A percentile compares a stretch with the other conserved stretches of the same genome.
Evolutionary conservation across 257 asterid species (phyloP).

Genomic region (Plantago ovata): DNA sequence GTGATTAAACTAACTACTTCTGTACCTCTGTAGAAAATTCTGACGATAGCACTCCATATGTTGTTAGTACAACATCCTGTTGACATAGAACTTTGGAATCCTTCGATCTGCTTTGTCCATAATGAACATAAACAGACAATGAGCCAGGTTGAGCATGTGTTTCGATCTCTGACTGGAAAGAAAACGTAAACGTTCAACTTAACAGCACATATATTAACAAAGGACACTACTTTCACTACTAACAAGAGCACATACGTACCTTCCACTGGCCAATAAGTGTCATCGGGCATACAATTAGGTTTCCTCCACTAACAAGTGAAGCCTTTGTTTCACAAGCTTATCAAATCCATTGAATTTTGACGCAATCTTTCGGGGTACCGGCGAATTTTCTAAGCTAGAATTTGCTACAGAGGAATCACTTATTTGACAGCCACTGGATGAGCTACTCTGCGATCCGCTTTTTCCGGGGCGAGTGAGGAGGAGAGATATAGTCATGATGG

Average conservation of each 20-base stretch:
- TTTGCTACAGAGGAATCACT: constrained; percentile 39
- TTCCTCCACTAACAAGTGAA: constrained; percentile 64
- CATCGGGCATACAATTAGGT: constrained; percentile 91
- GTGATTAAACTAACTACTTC: constrained; percentile 23
- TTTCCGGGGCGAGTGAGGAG: constrained; percentile 68
- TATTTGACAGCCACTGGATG: constrained; percentile 37
- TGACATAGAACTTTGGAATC: constrained; percentile 73
- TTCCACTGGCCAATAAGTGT: constrained; percentile 98
- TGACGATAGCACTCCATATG: constrained; percentile 91
- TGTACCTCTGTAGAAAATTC: constrained; percentile 83
- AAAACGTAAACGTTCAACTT: constrained; percentile 25
- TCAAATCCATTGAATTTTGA: constrained; percentile 55
- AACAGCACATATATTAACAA: constrained; percentile 2
- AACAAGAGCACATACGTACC: constrained; percentile 39
- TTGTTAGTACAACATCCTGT: constrained; percentile 80
- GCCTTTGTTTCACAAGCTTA: constrained; percentile 57
- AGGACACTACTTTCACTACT: constrained; percentile 12
- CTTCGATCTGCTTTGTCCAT: constrained; percentile 89
- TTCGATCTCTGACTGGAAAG: constrained; percentile 79
- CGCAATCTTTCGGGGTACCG: constrained; percentile 45
- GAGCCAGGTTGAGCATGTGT: constrained; percentile 77
- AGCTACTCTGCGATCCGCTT: constrained; percentile 46
- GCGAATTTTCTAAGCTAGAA: constrained; percentile 39
- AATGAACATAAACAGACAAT: constrained; percentile 76
- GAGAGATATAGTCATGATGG: constrained; percentile 90